Evolutionary conservation across 1,284 basidiomycete species (phyloP).

Genomic region (Fomitiporia mediterranea): DNA sequence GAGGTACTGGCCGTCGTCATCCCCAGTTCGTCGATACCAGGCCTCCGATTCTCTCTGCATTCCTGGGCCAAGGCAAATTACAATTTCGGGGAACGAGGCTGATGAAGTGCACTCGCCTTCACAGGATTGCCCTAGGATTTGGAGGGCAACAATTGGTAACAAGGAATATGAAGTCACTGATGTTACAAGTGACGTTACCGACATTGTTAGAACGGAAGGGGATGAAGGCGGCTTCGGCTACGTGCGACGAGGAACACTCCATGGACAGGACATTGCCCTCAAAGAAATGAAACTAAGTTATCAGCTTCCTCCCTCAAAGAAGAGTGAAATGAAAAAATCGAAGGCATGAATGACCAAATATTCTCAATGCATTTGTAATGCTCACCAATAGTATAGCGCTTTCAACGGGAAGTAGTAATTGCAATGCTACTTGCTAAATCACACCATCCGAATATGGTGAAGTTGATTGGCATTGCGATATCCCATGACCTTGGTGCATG

Average conservation of each 20-base stretch:
- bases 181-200: background rate
- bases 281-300: background rate
- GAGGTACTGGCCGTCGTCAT: too few relatives aligned
- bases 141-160: background rate
- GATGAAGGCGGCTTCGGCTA: slow-evolving; percentile 1
- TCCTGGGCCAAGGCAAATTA: too few relatives aligned
- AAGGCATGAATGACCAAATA: background rate
- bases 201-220: background rate
- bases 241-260: background rate
- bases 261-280: background rate
- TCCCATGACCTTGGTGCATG: background rate
- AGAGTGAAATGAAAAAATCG: background rate
- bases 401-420: background rate
- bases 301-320: background rate
- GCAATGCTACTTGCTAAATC: background rate
- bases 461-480: background rate
- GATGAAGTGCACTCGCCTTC: too few relatives aligned
- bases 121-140: background rate
- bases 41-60: too few relatives aligned
- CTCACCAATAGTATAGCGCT: background rate
- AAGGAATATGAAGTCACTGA: background rate
- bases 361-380: background rate
- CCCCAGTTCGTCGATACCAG: too few relatives aligned
- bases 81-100: too few relatives aligned
- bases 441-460: background rate